Conservation (phyloP, 768 basidiomycete species). For the Myochromella boudieri region DNA sequence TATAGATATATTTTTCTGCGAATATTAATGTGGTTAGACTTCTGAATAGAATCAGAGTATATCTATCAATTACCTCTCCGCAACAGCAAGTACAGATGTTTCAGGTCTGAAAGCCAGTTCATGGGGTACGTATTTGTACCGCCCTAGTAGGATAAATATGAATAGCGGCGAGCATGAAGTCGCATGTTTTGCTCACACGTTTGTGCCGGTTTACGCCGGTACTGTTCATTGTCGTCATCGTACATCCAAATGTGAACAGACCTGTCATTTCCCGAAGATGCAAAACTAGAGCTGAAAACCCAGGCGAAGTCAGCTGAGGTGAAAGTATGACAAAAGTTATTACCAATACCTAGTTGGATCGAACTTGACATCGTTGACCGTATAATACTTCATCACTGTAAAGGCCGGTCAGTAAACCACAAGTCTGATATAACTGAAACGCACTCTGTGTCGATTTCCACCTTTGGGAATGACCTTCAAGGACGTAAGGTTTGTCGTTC, state of each 20-base stretch:
- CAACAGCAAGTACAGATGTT: conserved; percentile 39
- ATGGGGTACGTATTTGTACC: conserved; percentile 32
- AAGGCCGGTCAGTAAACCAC: not conserved
- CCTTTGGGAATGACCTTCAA: conserved; percentile 21
- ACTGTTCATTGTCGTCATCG: conserved; percentile 20
- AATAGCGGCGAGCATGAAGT: not conserved
- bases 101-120: conserved; percentile 47
- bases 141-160: conserved; percentile 14
- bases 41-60: not conserved
- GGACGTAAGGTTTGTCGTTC: conserved; percentile 21
- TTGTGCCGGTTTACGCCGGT: conserved; percentile 2
- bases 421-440: not conserved
- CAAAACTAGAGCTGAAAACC: conserved; percentile 34
- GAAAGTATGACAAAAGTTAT: not conserved
- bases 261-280: conserved; percentile 50
- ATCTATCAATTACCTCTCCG: conserved; percentile 31
- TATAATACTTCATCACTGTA: conserved; percentile 46
- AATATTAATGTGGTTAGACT: conserved; percentile 1
- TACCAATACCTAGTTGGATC: conserved; percentile 48
- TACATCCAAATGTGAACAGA: conserved; percentile 42
- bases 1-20: conserved; percentile 19
- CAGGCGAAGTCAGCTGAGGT: not conserved
- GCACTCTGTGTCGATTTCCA: not conserved
- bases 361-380: conserved; percentile 56
- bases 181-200: not conserved